Evolutionary conservation across 768 basidiomycete genomes (phyloP), one percentile per base, ranked within the genome.

Genomic region (Harrya chromipes): DNA sequence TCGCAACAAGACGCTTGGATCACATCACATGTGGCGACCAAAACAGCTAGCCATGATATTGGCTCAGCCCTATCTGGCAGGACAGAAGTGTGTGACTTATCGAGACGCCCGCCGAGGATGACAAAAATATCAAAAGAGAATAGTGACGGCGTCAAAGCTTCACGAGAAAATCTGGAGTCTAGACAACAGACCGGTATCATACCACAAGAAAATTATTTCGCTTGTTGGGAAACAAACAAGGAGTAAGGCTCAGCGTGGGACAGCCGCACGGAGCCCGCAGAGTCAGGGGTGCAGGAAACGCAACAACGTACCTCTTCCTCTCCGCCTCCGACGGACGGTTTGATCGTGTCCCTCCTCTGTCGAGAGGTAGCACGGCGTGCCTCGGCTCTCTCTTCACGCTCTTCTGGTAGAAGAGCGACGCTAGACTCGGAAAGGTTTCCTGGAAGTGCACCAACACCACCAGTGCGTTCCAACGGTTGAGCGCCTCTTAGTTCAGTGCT

Each of bases 381-480:
- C 20, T 49, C 45, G 3, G 14, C 27, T 2, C 39, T 48, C 24
- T 62, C 57, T 50, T 52, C 35, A 16, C 74, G 67, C 46, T 81
- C 78, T 12, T 80, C 74, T 4, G 81, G 81, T 1, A 80, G 61
- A 39, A 70, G 68, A 4, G 78, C 75, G 10, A 82, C 76, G 5
- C 70, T 72, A 9, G 68, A 60, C 54, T 83, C 80, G 19, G 67
- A 69, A 12, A 62, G 47, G 24, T 63, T 64, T 12, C 79, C 81
- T 0, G 80, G 79, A 13, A 81, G 70, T 0, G 78, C 71, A 9
- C 79, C 79, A 2, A 76, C 74, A 14, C 80, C 81, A 6, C 61
- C 67, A 0, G 54, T 55, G 36, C 53, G 67, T 40, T 72, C 70
- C 1, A 40, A 50, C 1, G 75, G 68, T 21, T 57, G 61, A 21